phyloP scores from a whole-genome alignment of 1,284 basidiomycete species.

The Cutaneotrichosporon cavernicola region DNA sequence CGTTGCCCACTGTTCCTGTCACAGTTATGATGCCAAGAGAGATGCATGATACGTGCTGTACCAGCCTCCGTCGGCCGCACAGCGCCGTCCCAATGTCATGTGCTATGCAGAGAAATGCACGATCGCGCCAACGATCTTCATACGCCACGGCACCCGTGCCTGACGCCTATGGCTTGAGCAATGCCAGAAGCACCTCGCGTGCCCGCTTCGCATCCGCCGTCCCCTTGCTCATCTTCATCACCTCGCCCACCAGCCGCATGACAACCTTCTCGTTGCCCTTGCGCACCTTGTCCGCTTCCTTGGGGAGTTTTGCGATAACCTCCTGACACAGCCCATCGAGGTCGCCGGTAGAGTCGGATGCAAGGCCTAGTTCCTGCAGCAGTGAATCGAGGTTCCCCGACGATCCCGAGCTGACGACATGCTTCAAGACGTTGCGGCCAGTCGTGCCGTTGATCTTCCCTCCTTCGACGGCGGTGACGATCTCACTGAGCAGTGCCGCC shows the following conservation, averaged over 20 bases:
- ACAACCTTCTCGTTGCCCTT: conserved; percentile 77
- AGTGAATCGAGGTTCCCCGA: conserved; percentile 52
- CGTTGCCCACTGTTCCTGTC: background rate
- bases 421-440: conserved; percentile 57
- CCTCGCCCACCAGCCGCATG: conserved; percentile 81
- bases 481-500: conserved; percentile 65
- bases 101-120: background rate
- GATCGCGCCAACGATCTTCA: background rate
- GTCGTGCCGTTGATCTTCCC: conserved; percentile 65
- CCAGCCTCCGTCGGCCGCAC: background rate
- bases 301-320: conserved; percentile 67
- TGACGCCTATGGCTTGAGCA: conserved; percentile 17
- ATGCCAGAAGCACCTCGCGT: conserved; percentile 41
- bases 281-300: conserved; percentile 68
- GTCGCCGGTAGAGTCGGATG: conserved; percentile 37
- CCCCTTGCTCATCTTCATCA: conserved; percentile 82
- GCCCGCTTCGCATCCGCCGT: conserved; percentile 63
- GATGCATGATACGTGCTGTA: background rate
- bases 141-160: background rate
- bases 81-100: background rate
- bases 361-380: conserved; percentile 43
- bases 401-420: conserved; percentile 55
- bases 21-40: background rate
- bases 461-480: conserved; percentile 72
- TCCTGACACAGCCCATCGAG: conserved; percentile 60